phyloP scores from a whole-genome alignment of 208 protist species.

The Crithidia brevicula region DNA sequence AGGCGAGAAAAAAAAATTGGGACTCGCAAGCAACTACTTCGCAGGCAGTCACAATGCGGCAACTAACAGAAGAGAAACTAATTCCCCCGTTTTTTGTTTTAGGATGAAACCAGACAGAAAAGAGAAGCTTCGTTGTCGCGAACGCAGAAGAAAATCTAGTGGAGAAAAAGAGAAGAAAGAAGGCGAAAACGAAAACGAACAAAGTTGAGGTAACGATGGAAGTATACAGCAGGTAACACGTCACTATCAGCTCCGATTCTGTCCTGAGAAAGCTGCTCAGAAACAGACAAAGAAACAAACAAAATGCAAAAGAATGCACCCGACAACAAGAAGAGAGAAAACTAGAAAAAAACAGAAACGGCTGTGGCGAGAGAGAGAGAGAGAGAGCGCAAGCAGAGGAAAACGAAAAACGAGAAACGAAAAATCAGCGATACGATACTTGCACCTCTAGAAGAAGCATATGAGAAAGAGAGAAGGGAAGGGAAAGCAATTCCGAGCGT shows the following conservation, averaged over 20 bases:
- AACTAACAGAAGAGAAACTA: too few species aligned
- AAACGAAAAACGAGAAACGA: not conserved
- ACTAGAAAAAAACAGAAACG: conserved; percentile 10
- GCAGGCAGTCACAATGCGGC: too few species aligned
- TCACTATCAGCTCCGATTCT: too few species aligned
- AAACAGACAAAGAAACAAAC: not conserved
- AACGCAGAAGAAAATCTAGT: too few species aligned
- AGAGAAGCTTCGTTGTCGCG: too few species aligned
- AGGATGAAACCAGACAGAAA: too few species aligned
- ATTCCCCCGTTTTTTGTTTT: too few species aligned
- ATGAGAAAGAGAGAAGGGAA: not conserved
- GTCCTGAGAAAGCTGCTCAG: too few species aligned
- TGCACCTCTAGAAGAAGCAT: not conserved
- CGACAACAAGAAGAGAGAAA: not conserved
- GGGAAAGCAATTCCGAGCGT: too few species aligned
- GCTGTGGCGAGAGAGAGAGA: conserved; percentile 14
- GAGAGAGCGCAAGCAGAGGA: not conserved
- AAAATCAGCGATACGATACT: not conserved
- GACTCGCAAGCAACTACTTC: too few species aligned
- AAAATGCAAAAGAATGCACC: not conserved
- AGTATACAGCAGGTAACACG: too few species aligned
- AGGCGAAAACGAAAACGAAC: conserved; percentile 18
- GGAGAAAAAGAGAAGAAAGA: conserved; percentile 12
- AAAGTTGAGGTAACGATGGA: conserved; percentile 7
- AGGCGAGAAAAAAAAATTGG: not conserved